These are phyloP conservation scores for Thielaviopsis punctulata DNA, from an alignment of 2,329 filamentous ascomycete species.

Conservation along the genomic window DNA sequence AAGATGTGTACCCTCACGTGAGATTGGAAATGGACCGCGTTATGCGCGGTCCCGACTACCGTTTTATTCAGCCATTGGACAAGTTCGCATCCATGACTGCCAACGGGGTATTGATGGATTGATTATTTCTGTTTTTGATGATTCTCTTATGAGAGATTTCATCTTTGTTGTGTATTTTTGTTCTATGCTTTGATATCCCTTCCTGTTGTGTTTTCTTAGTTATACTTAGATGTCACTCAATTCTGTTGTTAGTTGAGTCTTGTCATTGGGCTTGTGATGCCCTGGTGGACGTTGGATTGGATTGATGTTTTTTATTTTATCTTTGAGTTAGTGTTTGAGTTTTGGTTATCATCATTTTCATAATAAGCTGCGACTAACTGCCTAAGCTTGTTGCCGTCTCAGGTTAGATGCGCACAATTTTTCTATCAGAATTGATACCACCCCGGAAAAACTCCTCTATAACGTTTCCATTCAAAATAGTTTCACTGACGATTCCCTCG, in stretches of 20 bases:
- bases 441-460: slow-evolving; percentile 58
- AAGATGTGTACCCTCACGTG: slow-evolving; percentile 41
- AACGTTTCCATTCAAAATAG: slow-evolving; percentile 47
- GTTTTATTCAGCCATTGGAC: slow-evolving; percentile 27
- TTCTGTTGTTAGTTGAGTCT: not conserved
- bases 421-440: slow-evolving; percentile 38
- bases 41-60: slow-evolving; percentile 24
- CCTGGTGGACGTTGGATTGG: not conserved
- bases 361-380: not conserved
- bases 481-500: slow-evolving; percentile 58
- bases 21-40: slow-evolving; percentile 37
- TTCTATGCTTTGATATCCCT: not conserved
- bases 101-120: slow-evolving; percentile 23
- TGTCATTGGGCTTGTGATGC: not conserved
- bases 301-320: not conserved
- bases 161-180: not conserved
- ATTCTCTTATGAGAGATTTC: not conserved
- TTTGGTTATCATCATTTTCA: not conserved
- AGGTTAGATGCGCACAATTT: slow-evolving; percentile 21
- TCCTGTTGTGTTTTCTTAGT: not conserved
- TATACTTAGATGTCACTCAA: not conserved
- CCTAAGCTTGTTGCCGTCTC: not conserved
- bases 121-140: not conserved
- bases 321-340: not conserved
- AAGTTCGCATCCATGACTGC: slow-evolving; percentile 25